Conservation (phyloP, 331 rosid species). For the Malus hybrid region DNA sequence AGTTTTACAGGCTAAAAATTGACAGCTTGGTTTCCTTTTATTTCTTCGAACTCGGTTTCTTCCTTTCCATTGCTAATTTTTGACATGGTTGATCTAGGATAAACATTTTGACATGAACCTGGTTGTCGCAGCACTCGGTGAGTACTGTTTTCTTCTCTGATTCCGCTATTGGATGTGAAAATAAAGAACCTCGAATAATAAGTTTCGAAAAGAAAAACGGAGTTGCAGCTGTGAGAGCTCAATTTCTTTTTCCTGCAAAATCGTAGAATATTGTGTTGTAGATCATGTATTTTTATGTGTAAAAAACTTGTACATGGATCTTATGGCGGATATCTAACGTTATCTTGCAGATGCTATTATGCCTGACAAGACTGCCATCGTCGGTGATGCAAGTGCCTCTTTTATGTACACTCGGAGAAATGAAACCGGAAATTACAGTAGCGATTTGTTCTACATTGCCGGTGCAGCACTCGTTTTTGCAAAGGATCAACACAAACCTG, state of each 20-base stretch:
- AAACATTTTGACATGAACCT: constrained; percentile 40
- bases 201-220: no score
- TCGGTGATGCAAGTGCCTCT: constrained; percentile 49
- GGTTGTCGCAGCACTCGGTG: constrained; percentile 46
- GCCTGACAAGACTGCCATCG: constrained; percentile 50
- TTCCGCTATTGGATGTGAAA: no score
- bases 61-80: not conserved
- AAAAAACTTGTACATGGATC: not conserved
- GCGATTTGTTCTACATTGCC: not conserved
- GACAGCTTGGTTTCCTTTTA: not conserved
- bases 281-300: not conserved
- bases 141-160: not conserved
- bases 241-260: no score
- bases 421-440: not conserved
- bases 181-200: no score
- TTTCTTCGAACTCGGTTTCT: not conserved
- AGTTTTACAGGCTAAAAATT: not conserved
- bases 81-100: constrained; percentile 27
- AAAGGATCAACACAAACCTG: constrained; percentile 36
- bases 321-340: not conserved
- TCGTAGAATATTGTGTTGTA: no score
- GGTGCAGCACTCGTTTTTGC: constrained; percentile 61
- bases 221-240: no score
- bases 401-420: constrained; percentile 28
- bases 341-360: constrained; percentile 44